Conservation (phyloP, 257 asterid genomes). For the Scutellaria galericulata region DNA sequence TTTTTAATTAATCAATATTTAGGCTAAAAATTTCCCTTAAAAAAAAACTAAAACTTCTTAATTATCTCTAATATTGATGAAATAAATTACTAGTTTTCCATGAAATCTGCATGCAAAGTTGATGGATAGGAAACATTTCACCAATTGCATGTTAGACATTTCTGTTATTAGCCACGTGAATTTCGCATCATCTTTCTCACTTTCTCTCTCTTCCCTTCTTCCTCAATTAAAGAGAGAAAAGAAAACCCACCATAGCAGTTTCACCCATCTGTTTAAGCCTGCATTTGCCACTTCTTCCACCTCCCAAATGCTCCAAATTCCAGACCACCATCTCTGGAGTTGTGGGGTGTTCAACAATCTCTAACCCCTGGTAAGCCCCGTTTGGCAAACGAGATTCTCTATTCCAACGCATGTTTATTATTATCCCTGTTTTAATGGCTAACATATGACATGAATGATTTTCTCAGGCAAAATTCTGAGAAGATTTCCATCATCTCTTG, state of each 20-base stretch:
- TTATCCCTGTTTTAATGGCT: too few species aligned
- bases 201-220: constrained; percentile 16
- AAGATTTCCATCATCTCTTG: not conserved
- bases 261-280: not conserved
- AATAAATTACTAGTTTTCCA: too few species aligned
- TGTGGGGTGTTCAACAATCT: constrained; percentile 30
- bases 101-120: constrained; percentile 31
- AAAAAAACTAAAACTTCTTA: too few species aligned
- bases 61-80: too few species aligned
- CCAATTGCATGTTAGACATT: not conserved
- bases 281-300: not conserved
- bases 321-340: constrained; percentile 44
- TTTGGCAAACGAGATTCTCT: too few species aligned
- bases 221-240: constrained; percentile 15
- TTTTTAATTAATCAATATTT: too few species aligned
- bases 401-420: too few species aligned
- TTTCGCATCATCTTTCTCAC: constrained; percentile 39
- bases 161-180: constrained; percentile 38
- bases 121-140: constrained; percentile 28
- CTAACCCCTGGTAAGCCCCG: not conserved
- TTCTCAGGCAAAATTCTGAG: not conserved
- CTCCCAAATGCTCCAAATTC: constrained; percentile 25
- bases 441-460: not conserved
- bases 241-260: not conserved
- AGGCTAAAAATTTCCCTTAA: too few species aligned